Evolutionary conservation across 768 basidiomycete genomes (phyloP), one percentile per base, ranked within the genome.

Genomic region (Podaxis rugospora): DNA sequence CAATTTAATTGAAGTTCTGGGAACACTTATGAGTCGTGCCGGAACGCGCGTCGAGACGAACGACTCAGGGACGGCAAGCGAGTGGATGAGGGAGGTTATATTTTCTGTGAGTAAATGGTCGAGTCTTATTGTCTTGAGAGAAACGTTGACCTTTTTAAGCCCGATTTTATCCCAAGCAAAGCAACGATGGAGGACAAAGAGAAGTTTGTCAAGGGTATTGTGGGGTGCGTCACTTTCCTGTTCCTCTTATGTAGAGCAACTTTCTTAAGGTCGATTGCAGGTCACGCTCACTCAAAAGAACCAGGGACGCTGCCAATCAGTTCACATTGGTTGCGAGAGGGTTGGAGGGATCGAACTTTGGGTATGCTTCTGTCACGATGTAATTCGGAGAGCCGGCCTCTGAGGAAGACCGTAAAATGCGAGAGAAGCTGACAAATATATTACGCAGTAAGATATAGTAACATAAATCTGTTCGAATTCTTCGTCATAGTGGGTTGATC

Each of bases 301-400:
- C 87, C 37, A 78, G 89, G 63, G 93, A 94, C 40, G 93, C 93
- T 0, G 87, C 92, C 10, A 87, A 93, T 65, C 91, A 95, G 63
- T 95, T 96, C 71, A 88, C 89, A 1, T 78, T 96, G 0, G 82
- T 96, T 18, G 89, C 92, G 10, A 75, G 93, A 67, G 93, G 93
- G 2, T 72, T 95, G 59, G 92, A 92, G 65, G 91, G 89, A 6
- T 89, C 92, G 7, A 87, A 84, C 62, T 95, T 95, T 71, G 93
- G 93, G 6, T 93, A 90, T 71, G 85, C 92, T 1, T 85, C 87
- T 3, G 76, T 85, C 42, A 39, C 59, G 18, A 61, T 61, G 59
- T 61, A 25, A 55, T 32, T 21, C 13, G 55, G 10, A 18, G 10
- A 23, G 47, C 9, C 21, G 16, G 14, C 4, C 7, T 37, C n/a